Conservation (phyloP, 108 stramenopile species). For the Stephanodiscus triporus region DNA sequence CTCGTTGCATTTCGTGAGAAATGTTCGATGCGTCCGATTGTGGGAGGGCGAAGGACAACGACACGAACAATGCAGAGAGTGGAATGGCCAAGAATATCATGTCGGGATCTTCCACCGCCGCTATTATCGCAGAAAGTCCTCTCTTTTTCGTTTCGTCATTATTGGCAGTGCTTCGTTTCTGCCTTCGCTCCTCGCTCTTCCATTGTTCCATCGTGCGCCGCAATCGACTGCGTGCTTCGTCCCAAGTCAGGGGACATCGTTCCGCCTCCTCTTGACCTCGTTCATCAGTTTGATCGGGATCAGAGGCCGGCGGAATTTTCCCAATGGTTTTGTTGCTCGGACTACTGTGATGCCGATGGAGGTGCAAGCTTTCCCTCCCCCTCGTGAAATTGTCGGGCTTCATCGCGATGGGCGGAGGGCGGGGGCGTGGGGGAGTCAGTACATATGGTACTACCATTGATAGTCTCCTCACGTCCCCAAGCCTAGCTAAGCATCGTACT, state of each 20-base stretch:
- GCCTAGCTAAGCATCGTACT: too few relatives aligned
- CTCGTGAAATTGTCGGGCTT: too few relatives aligned
- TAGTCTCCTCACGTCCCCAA: too few relatives aligned
- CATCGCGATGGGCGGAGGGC: too few relatives aligned
- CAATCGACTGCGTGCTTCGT: constrained; percentile 30
- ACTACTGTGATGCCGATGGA: too few relatives aligned
- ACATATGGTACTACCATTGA: too few relatives aligned
- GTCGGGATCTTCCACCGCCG: constrained; percentile 29
- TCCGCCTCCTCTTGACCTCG: not conserved
- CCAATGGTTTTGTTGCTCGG: too few relatives aligned
- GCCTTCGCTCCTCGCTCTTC: constrained; percentile 13
- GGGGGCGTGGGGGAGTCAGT: too few relatives aligned
- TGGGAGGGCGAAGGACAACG: constrained; percentile 29
- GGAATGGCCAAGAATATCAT: constrained; percentile 28
- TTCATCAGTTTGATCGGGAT: not conserved
- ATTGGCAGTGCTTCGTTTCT: constrained; percentile 8
- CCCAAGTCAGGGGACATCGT: constrained; percentile 32
- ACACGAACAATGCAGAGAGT: constrained; percentile 7
- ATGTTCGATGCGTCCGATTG: not conserved
- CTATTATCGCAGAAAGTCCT: not conserved
- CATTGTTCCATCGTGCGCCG: constrained; percentile 22
- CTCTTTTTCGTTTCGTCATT: not conserved
- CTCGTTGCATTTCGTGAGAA: constrained; percentile 24
- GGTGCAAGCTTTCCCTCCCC: too few relatives aligned
- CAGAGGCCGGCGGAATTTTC: not conserved